These are phyloP conservation scores for Colletotrichum horii DNA, from an alignment of 2,329 filamentous ascomycete genomes.

Conservation along the genomic window DNA sequence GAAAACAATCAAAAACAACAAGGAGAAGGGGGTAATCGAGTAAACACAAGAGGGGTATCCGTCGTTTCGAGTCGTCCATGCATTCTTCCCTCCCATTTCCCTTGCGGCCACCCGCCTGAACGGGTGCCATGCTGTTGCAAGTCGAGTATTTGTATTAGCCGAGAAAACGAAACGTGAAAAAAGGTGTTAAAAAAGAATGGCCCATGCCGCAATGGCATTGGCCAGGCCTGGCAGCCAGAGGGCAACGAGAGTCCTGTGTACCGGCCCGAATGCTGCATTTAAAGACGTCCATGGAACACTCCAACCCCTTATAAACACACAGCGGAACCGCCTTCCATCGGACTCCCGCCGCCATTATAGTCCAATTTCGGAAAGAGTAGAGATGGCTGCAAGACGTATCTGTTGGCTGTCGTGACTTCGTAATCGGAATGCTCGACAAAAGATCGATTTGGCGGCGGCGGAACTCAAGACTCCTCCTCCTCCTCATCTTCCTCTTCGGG, in stretches of 20 bases:
- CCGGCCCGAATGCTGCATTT: constrained; percentile 15
- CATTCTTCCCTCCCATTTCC: constrained; percentile 43
- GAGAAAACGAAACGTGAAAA: constrained; percentile 24
- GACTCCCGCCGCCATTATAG: constrained; percentile 17
- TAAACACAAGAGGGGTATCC: constrained; percentile 43
- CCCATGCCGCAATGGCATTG: background rate
- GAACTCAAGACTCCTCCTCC: constrained; percentile 36
- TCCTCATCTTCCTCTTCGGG: constrained; percentile 47
- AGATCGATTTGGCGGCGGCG: constrained; percentile 28
- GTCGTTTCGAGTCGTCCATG: constrained; percentile 49
- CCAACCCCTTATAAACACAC: constrained; percentile 14
- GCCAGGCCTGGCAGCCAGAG: constrained; percentile 10
- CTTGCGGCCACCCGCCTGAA: constrained; percentile 31
- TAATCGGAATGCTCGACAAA: constrained; percentile 32
- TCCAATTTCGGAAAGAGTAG: constrained; percentile 9
- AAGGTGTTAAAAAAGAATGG: constrained; percentile 16
- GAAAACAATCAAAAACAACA: constrained; percentile 13
- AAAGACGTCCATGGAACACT: constrained; percentile 4
- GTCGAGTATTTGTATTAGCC: constrained; percentile 40
- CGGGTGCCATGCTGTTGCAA: constrained; percentile 42
- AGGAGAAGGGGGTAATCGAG: constrained; percentile 23
- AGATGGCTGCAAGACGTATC: constrained; percentile 4
- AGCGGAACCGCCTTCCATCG: background rate
- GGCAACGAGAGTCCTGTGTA: constrained; percentile 23
- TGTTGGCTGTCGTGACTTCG: constrained; percentile 38